Conservation (phyloP, 1,284 basidiomycete species). For the Sporisorium scitamineum region DNA sequence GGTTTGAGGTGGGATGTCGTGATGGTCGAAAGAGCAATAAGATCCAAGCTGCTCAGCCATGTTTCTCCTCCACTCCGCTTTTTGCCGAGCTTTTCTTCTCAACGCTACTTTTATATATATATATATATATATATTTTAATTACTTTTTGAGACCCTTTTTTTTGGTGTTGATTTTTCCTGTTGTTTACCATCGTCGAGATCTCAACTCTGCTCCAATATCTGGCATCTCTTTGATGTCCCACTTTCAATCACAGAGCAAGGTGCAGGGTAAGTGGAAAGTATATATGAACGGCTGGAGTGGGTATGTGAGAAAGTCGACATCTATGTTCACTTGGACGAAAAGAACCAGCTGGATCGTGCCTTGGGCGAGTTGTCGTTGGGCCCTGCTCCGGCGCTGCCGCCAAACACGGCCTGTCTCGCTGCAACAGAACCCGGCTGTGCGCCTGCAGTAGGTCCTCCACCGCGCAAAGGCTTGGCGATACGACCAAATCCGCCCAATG, state of each 20-base stretch:
- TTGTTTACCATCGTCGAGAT: too few relatives aligned
- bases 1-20: neutral
- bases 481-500: constrained; percentile 83
- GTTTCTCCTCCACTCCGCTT: constrained; percentile 37
- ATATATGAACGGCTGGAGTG: constrained; percentile 14
- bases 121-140: neutral
- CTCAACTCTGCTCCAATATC: too few relatives aligned
- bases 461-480: constrained; percentile 97
- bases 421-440: constrained; percentile 45
- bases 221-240: too few relatives aligned
- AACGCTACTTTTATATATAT: neutral
- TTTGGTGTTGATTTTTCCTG: too few relatives aligned
- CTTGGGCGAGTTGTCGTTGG: constrained; percentile 56
- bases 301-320: neutral
- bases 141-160: neutral
- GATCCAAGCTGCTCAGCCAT: neutral
- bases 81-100: constrained; percentile 15
- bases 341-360: constrained; percentile 61
- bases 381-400: constrained; percentile 10
- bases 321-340: constrained; percentile 47
- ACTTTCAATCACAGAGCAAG: neutral
- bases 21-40: neutral
- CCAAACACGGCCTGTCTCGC: constrained; percentile 39
- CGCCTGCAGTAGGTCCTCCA: constrained; percentile 71
- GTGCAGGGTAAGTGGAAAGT: neutral